Evolutionary conservation across 352 stramenopile species (phyloP), one percentile per base, ranked within the genome.

Genomic region (Phytopythium chamaehyphon): DNA sequence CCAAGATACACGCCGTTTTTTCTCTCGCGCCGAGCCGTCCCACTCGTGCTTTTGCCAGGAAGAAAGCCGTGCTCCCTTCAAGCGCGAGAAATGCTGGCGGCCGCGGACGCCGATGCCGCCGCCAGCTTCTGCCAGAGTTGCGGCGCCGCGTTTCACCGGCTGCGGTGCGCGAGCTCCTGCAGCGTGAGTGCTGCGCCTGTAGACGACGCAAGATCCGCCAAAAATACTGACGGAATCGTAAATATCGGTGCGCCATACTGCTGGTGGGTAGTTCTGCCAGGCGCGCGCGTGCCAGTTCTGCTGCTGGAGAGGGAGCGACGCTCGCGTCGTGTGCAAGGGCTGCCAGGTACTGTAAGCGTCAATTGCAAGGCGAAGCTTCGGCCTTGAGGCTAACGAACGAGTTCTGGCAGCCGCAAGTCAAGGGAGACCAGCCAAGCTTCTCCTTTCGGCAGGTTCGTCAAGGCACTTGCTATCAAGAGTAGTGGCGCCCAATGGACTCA

Each of bases 281-380:
- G 57, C 47, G 39, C 45, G 53, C 1, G 67, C 77, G 47, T 80
- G 70, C 45, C 67, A 61, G 54, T 81, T 71, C 54, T 81, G 70
- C 49, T 71, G 61, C 23, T 77, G 67, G 54, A 61, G 28, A 33
- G 28, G 61, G 2, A 59, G 14, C 2, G 61, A 70, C 26, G 38
- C 54, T 9, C 55, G 62, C 16, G 59, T 68, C 24, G 45, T 69
- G 21, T 80, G 70, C 48, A 76, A 73, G 44, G 59, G 52, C 46
- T 81, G 70, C 45, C 70, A 66, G 54, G 59, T 66, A 11, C 35
- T 28, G 9, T 8, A 4, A 6, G 19, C 39, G 36, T 4, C 23
- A 18, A 47, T 40, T 6, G 3, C 16, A 24, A 14, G 12, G 18
- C 43, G n/a, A n/a, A 24, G 31, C 28, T 5, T 33, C 1, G 31